Base-by-base conservation (phyloP, 345 rosid genomes). In the Eutrema japonicum region DNA sequence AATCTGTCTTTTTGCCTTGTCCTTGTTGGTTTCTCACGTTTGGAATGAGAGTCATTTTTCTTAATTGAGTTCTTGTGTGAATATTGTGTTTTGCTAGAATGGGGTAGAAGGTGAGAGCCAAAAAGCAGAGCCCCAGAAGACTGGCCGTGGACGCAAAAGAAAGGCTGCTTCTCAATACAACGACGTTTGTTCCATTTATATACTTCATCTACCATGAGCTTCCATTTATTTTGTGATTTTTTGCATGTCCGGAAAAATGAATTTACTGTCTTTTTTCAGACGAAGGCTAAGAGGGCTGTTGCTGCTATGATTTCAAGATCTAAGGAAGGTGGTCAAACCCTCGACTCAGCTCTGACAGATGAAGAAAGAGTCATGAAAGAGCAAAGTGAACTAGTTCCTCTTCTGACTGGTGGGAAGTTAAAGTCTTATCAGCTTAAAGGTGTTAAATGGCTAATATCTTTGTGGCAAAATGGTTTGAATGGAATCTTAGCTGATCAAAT, bases 401-500 rank as follows among this genome's bases (percentile, higher is more conserved):
- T 92, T 71, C 79, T 95, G 72, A 92, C 92, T 71, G 99, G 96
- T 66, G 99, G 96, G 49, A 86, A 80, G 59, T 81, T 95, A 80
- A 95, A 95, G 78, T 74, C 92, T 3, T 95, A 95, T 78, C 99
- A 95, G 77, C 77, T 95, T 22, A 92, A 90, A 86, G 99, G 99
- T n/a, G 89, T 95, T 46, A 95, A 92, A 71, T 95, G 99, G 99
- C 80, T 95, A 66, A 87, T 95, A 64, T 95, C 99, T 14, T 70
- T 95, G 51, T 95, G 98, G 98, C 90, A 87, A 70, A 95, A 95
- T 80, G 99, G 99, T 29, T 81, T 95, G 64, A 92, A 92, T 82
- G 99, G 99, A 40, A 95, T 95, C 72, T 88, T 95, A 71, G 99
- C 99, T 22, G 99, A 95, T 83, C 99, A 95, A 83, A 95, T 95